Conservation (phyloP, 116 monocot species). For the Trichopus zeylanicus region DNA sequence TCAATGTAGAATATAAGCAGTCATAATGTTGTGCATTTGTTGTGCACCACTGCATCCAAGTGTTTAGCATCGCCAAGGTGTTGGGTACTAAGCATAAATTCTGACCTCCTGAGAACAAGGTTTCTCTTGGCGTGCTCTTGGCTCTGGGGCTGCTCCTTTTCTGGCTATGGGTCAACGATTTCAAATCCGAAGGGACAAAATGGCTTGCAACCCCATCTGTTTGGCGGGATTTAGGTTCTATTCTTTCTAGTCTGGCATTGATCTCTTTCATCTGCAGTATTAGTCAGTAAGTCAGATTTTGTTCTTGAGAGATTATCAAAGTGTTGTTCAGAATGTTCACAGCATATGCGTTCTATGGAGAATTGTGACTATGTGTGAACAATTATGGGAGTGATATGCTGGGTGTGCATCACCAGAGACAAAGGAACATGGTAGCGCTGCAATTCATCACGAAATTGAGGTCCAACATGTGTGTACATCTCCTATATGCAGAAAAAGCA, state of each 20-base stretch:
- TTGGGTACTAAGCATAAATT: neutral
- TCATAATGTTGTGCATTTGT: too few species aligned
- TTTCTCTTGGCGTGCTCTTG: conserved; percentile 61
- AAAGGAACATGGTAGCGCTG: conserved; percentile 79
- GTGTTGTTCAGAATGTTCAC: neutral
- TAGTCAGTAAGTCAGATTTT: neutral
- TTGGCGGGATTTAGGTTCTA: conserved; percentile 63
- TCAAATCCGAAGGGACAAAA: conserved; percentile 38
- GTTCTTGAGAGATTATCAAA: too few species aligned
- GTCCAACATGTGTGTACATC: conserved; percentile 74
- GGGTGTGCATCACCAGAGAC: conserved; percentile 83
- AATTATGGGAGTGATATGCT: too few species aligned
- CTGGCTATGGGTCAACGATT: conserved; percentile 36
- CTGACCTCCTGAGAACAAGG: conserved; percentile 57
- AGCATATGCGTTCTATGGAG: too few species aligned
- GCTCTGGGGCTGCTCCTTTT: conserved; percentile 79
- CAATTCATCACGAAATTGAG: conserved; percentile 91
- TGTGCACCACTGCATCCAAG: neutral
- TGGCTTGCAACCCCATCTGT: conserved; percentile 38
- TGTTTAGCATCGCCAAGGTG: neutral
- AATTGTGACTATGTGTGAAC: too few species aligned
- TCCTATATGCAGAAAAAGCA: conserved; percentile 38
- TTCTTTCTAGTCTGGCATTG: conserved; percentile 59
- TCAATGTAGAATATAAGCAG: too few species aligned
- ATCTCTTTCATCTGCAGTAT: conserved; percentile 90